Conservation (phyloP, 495 filamentous ascomycete species). For the Achaetomiella virescens region DNA sequence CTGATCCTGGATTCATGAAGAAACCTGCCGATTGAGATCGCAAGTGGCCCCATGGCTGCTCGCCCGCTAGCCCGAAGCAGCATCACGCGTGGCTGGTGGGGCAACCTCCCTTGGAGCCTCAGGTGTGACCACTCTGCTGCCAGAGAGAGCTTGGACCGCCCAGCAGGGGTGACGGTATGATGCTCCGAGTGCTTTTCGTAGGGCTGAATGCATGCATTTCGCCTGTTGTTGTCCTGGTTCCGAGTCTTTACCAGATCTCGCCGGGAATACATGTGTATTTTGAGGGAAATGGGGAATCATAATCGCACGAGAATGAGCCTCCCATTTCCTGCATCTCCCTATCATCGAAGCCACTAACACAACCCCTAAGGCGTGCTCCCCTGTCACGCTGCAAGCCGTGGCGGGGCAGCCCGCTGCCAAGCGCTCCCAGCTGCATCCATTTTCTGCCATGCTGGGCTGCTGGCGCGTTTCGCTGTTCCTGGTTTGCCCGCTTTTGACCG, state of each 20-base stretch:
- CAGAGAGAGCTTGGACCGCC: too few relatives aligned
- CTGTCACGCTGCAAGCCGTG: background rate
- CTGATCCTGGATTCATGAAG: slow-evolving; percentile 4
- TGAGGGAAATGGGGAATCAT: background rate
- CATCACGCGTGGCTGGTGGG: background rate
- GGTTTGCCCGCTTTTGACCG: too few relatives aligned
- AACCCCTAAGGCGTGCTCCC: too few relatives aligned
- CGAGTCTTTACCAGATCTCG: background rate
- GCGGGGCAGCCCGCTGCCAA: background rate
- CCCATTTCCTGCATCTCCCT: background rate
- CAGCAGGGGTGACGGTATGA: too few relatives aligned
- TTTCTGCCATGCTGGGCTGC: background rate
- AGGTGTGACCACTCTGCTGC: background rate
- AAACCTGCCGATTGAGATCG: slow-evolving; percentile 10
- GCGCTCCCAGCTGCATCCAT: background rate
- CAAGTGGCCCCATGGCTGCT: slow-evolving; percentile 10
- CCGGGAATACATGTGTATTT: too few relatives aligned
- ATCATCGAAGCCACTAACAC: too few relatives aligned
- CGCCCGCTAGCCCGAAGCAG: background rate
- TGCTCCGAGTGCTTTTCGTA: slow-evolving; percentile 1
- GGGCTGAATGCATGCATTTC: slow-evolving; percentile 6
- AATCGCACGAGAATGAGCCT: too few relatives aligned
- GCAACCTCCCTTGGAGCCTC: too few relatives aligned
- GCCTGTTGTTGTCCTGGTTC: background rate
- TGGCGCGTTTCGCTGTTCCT: background rate